Percentiles rank a stretch among this genome's conserved stretches.
These are phyloP conservation scores for Phytopythium mirpurense DNA, from an alignment of 352 stramenopile species.

Conservation along the genomic window DNA sequence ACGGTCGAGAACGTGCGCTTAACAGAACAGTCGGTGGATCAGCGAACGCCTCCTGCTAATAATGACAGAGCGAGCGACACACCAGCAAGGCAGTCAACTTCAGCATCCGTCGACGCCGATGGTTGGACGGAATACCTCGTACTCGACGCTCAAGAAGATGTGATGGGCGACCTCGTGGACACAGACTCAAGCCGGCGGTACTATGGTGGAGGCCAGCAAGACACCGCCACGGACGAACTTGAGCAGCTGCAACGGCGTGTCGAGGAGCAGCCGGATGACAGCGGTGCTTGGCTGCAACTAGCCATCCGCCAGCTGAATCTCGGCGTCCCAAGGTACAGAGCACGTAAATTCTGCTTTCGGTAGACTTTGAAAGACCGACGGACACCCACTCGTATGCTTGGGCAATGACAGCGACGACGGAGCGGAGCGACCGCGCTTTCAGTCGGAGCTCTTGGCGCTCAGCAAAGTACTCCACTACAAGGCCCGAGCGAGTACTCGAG, in stretches of 20 bases:
- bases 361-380: neutral
- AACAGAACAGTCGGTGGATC: neutral
- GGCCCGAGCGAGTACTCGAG: neutral
- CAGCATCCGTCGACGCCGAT: neutral
- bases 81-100: neutral
- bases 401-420: constrained; percentile 22
- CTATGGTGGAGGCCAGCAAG: constrained; percentile 23
- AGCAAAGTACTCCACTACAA: constrained; percentile 20
- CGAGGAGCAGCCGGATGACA: constrained; percentile 20
- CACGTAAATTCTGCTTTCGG: too few species aligned
- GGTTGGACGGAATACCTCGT: neutral
- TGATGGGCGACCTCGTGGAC: neutral
- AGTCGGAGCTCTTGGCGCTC: constrained; percentile 23
- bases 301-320: constrained; percentile 44
- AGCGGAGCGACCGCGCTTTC: constrained; percentile 13
- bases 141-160: neutral
- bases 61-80: neutral
- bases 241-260: constrained; percentile 24
- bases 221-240: constrained; percentile 11
- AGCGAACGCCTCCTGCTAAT: too few species aligned
- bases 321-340: constrained; percentile 14
- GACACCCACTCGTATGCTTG: too few species aligned
- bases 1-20: neutral
- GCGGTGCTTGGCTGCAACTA: constrained; percentile 41
- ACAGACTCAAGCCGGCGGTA: constrained; percentile 11